A percentile compares a stretch with the other conserved stretches of the same genome.
These are phyloP conservation scores for Rhinocladiella mackenziei DNA, from an alignment of 2,329 filamentous ascomycete species.

Conservation along the genomic window DNA sequence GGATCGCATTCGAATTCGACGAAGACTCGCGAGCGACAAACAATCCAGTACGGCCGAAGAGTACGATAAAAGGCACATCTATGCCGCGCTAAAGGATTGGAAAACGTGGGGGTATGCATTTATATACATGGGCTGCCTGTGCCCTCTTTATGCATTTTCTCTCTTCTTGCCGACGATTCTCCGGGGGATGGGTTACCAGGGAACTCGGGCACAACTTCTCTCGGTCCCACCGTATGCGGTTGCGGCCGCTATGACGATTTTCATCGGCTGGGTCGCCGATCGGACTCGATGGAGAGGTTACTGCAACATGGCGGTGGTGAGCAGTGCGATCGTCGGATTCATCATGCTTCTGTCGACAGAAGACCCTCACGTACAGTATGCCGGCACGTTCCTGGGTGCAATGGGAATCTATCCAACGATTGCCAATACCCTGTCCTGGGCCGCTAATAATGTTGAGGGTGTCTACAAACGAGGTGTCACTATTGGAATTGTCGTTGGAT, in stretches of 20 bases:
- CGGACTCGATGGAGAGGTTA: slow-evolving; percentile 54
- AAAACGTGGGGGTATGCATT: no score
- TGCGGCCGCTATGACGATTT: slow-evolving; percentile 57
- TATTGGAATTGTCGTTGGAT: slow-evolving; percentile 68
- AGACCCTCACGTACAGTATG: slow-evolving; percentile 56
- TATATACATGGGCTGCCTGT: no score
- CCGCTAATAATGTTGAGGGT: slow-evolving; percentile 66
- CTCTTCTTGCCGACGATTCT: slow-evolving; percentile 44
- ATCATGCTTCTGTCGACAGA: slow-evolving; percentile 55
- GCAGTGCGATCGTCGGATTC: slow-evolving; percentile 60
- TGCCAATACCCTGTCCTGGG: slow-evolving; percentile 60
- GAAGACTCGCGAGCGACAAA: slow-evolving; percentile 41
- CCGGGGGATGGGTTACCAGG: slow-evolving; percentile 41
- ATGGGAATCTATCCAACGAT: slow-evolving; percentile 63
- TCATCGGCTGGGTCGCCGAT: slow-evolving; percentile 59
- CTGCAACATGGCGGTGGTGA: slow-evolving; percentile 58
- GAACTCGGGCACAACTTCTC: slow-evolving; percentile 49
- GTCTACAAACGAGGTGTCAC: slow-evolving; percentile 66
- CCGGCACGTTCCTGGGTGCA: slow-evolving; percentile 60
- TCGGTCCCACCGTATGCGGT: slow-evolving; percentile 63
- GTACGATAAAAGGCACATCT: slow-evolving; percentile 66
- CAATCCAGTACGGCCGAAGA: slow-evolving; percentile 43
- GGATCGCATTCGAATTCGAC: slow-evolving; percentile 38
- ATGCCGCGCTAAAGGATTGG: no score
- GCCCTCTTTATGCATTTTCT: no score